Percentiles rank a stretch among this genome's conserved stretches.
Evolutionary conservation across 495 filamentous ascomycete genomes (phyloP).

Genomic region (Neurospora africana): DNA sequence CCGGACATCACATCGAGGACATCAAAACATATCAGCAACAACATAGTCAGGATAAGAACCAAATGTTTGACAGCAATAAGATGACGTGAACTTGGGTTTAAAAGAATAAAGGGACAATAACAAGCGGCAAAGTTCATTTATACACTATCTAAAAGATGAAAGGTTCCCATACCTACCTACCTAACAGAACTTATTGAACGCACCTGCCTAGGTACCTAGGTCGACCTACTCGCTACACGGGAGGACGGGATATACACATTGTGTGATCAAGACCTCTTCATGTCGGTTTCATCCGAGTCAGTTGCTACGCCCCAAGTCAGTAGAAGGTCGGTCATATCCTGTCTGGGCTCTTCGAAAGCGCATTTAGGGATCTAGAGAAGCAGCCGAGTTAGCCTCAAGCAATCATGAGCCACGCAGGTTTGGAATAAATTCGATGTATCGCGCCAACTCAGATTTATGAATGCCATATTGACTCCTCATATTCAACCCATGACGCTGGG

Average conservation of each 20-base stretch:
- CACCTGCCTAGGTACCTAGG: neutral
- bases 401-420: neutral
- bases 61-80: neutral
- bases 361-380: neutral
- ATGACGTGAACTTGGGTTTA: neutral
- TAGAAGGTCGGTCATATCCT: neutral
- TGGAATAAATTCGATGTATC: neutral
- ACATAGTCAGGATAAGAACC: too few relatives aligned
- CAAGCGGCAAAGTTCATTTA: neutral
- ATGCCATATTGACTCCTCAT: conserved; percentile 12
- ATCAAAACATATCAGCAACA: neutral
- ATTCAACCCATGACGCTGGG: conserved; percentile 19
- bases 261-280: neutral
- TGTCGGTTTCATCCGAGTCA: neutral
- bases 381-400: neutral
- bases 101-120: neutral
- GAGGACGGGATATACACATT: neutral
- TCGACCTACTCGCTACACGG: neutral
- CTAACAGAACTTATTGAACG: neutral
- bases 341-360: neutral
- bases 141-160: neutral
- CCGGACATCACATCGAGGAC: neutral
- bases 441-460: neutral
- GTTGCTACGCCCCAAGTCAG: neutral
- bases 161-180: neutral